Base-by-base conservation (phyloP, 371 early-diverging fungal species). In the Fennellomyces sp. region DNA sequence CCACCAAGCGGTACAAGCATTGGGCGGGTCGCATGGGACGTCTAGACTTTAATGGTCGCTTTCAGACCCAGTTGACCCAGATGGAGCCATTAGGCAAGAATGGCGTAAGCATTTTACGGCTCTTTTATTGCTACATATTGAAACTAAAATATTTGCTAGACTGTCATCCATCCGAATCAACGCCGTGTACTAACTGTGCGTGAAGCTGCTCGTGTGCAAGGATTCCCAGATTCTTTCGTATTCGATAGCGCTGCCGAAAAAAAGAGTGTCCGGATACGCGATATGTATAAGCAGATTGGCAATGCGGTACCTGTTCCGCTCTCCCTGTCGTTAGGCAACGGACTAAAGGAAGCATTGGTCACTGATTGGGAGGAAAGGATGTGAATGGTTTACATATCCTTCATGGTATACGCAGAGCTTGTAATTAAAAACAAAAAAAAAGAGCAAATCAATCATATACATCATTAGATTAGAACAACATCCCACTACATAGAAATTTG, bases 291-390 rank as follows among this genome's bases (percentile, higher is more conserved):
- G 4, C 87, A 87, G 50, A 61, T 84, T 11, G 88, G 85, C n/a
- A 87, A 86, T 53, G 88, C 88, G 1, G 85, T 87, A 5, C 85
- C 88, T 11, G 79, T 82, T 11, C 80, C 80, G 0, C 70, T 88
- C 42, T 83, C 84, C 0, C 72, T 58, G 42, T 80, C 84, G 5
- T 58, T 86, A 4, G 77, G 78, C 54, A 58, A 58, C 11, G 53
- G 72, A 42, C 66, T 86, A 13, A 63, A 68, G 21, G 67, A 77
- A 26, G 82, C 81, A 2, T 55, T 81, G 39, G 60, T 81, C 31
- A 52, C 65, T 36, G 64, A 75, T 12, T 60, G 59, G 3, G 31
- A 55, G 30, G 50, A 49, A 39, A 39, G 17, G 17, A 11, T 39
- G n/a, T n/a, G n/a, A n/a, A n/a, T n/a, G n/a, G n/a, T n/a, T n/a